Conservation (phyloP, 257 asterid species). For the Handroanthus guayacan region DNA sequence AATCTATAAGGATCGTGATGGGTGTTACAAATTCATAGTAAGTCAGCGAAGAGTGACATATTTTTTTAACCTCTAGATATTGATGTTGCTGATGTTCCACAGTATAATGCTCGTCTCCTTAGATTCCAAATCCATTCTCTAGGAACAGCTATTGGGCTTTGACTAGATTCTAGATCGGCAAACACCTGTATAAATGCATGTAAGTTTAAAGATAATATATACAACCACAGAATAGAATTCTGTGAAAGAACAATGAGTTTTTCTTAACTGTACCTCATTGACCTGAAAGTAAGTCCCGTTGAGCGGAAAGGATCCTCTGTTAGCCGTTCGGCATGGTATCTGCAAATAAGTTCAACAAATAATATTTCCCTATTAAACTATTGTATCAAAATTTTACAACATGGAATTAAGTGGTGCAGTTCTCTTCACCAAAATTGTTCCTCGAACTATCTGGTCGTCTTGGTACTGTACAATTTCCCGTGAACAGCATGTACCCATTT, state of each 20-base stretch:
- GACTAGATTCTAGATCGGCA: slow-evolving; percentile 68
- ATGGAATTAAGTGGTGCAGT: not conserved
- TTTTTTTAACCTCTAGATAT: slow-evolving; percentile 57
- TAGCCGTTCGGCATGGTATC: slow-evolving; percentile 77
- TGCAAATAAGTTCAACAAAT: slow-evolving; percentile 22
- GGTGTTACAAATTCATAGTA: not conserved
- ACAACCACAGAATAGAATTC: not conserved
- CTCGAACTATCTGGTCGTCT: slow-evolving; percentile 34
- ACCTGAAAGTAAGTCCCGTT: slow-evolving; percentile 83
- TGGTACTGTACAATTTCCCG: slow-evolving; percentile 9
- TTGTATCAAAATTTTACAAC: not conserved
- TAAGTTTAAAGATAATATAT: not conserved
- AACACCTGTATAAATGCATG: slow-evolving; percentile 53
- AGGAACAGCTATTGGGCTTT: slow-evolving; percentile 50
- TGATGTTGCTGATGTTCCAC: slow-evolving; percentile 56
- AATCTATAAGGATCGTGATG: not conserved
- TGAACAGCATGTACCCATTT: slow-evolving; percentile 22
- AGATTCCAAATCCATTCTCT: slow-evolving; percentile 46
- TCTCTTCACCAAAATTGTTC: slow-evolving; percentile 63
- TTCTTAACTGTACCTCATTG: slow-evolving; percentile 59
- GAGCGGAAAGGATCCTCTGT: slow-evolving; percentile 67
- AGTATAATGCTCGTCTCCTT: slow-evolving; percentile 39
- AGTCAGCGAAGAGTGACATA: not conserved
- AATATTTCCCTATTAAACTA: not conserved
- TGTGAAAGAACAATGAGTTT: not conserved